Conservation (phyloP, 139 green algal genomes). For the Limnomonas spitsbergensis region DNA sequence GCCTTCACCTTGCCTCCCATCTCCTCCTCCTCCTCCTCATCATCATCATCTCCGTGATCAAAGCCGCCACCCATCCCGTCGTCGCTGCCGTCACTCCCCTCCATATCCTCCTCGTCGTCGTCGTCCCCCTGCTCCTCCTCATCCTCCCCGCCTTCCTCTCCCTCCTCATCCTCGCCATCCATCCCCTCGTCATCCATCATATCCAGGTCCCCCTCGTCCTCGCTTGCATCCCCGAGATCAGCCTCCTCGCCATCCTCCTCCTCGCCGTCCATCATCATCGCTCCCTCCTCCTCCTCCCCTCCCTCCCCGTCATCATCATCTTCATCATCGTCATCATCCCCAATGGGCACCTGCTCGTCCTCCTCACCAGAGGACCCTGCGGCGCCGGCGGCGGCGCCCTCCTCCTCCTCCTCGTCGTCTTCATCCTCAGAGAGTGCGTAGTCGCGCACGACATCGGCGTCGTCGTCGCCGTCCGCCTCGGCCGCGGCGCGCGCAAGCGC, state of each 20-base stretch:
- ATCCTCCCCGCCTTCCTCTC: background rate
- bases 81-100: background rate
- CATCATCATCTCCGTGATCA: conserved; percentile 4
- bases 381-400: no score
- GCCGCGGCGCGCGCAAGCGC: background rate
- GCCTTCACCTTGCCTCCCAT: background rate
- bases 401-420: background rate
- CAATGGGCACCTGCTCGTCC: background rate
- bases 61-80: background rate
- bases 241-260: background rate
- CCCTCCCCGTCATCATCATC: background rate
- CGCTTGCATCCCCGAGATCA: background rate
- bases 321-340: background rate
- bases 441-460: background rate
- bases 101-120: background rate
- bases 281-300: background rate
- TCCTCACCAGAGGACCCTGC: background rate
- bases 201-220: background rate
- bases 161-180: background rate
- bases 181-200: background rate
- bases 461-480: background rate
- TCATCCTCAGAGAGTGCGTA: conserved; percentile 13
- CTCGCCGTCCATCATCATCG: background rate
- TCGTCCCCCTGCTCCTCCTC: background rate
- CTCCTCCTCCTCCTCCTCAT: conserved; percentile 4